A percentile compares a stretch with the other conserved stretches of the same genome.
These are phyloP conservation scores for Ogataea glucozyma DNA, from an alignment of 805 yeast genomes.

Conservation along the genomic window DNA sequence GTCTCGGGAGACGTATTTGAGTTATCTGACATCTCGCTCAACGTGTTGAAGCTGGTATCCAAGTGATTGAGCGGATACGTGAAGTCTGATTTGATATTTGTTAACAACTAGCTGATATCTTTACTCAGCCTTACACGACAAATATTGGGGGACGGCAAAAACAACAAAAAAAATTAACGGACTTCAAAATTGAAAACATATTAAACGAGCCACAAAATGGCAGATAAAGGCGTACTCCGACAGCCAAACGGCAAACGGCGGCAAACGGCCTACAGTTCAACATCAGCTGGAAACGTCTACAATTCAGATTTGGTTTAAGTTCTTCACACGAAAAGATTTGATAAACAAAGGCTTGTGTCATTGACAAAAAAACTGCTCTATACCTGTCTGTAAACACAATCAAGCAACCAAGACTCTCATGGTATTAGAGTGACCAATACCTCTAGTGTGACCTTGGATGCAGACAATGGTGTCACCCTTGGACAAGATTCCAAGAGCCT, in stretches of 20 bases:
- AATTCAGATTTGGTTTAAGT: no score
- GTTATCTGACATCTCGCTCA: slow-evolving; percentile 7
- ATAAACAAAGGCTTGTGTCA: background rate
- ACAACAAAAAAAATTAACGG: background rate
- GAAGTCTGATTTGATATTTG: no score
- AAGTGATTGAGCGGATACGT: no score
- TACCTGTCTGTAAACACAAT: background rate
- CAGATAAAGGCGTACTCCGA: background rate
- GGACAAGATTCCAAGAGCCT: slow-evolving; percentile 77
- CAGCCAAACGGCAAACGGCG: no score
- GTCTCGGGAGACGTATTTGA: slow-evolving; percentile 9
- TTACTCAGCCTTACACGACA: slow-evolving; percentile 1
- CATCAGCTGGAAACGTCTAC: no score
- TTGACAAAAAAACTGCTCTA: background rate
- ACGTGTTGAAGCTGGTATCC: background rate
- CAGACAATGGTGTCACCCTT: slow-evolving; percentile 90
- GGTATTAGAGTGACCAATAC: slow-evolving; percentile 98
- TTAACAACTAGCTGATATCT: background rate
- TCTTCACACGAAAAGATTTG: no score
- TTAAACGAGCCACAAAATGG: background rate
- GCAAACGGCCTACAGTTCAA: no score
- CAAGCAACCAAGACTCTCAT: slow-evolving; percentile 85
- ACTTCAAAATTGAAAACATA: background rate
- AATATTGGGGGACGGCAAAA: background rate
- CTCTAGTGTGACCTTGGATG: slow-evolving; percentile 98